phyloP scores from a whole-genome alignment of 2,329 filamentous ascomycete species.

The Beauveria sp. region DNA sequence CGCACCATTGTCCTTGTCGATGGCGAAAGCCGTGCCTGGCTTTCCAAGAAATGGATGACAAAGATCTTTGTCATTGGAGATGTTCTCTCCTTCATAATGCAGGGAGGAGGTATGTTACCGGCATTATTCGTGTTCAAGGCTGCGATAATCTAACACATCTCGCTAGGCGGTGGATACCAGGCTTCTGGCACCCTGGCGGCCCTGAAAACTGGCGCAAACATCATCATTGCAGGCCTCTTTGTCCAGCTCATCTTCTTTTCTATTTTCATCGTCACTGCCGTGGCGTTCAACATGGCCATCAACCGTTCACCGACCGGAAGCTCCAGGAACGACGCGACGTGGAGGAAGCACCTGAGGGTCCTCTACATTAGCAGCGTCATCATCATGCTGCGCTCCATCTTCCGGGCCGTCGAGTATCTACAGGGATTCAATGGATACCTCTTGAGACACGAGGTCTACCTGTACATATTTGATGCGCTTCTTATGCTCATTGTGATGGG shows the following conservation, averaged over 20 bases:
- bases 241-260: slow-evolving; percentile 45
- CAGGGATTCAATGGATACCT: slow-evolving; percentile 33
- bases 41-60: slow-evolving; percentile 23
- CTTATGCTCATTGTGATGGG: slow-evolving; percentile 29
- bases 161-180: no score
- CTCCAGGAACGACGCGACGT: slow-evolving; percentile 8
- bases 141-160: no score
- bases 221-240: slow-evolving; percentile 45
- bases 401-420: slow-evolving; percentile 40
- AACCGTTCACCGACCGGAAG: no score
- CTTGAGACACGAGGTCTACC: slow-evolving; percentile 31
- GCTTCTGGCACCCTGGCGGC: no score
- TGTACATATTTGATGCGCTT: slow-evolving; percentile 36
- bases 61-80: slow-evolving; percentile 41
- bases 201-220: slow-evolving; percentile 28
- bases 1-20: slow-evolving; percentile 24
- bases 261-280: slow-evolving; percentile 38
- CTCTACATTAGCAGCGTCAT: slow-evolving; percentile 27
- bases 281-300: slow-evolving; percentile 22
- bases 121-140: no score
- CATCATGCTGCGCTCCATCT: slow-evolving; percentile 38
- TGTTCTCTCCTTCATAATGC: slow-evolving; percentile 35
- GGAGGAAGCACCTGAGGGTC: slow-evolving; percentile 23
- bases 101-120: slow-evolving; percentile 26
- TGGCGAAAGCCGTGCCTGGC: slow-evolving; percentile 20